These are phyloP conservation scores for Penicillium sp. DNA, from an alignment of 2,329 filamentous ascomycete genomes.

Conservation along the genomic window DNA sequence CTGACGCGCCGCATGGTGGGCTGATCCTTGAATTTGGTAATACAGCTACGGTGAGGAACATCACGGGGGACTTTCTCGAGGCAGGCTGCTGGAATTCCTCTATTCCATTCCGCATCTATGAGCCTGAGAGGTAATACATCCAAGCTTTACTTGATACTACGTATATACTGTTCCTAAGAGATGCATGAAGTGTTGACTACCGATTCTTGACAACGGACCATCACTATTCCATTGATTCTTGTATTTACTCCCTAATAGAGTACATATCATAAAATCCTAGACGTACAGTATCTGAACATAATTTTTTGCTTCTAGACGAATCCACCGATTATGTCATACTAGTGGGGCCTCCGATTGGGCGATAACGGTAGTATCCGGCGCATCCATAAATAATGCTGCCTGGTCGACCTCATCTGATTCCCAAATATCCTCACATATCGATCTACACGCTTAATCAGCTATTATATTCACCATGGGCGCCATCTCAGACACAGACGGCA, in stretches of 20 bases:
- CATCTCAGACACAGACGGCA: conserved; percentile 12
- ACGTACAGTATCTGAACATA: too few relatives aligned
- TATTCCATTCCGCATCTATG: not conserved
- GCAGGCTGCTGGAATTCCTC: not conserved
- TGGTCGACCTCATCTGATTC: not conserved
- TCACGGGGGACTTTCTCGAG: not conserved
- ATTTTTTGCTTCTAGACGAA: too few relatives aligned
- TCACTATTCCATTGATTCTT: too few relatives aligned
- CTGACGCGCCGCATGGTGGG: not conserved
- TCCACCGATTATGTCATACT: not conserved
- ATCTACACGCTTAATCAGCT: not conserved
- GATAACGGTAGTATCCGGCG: not conserved
- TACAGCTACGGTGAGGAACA: not conserved
- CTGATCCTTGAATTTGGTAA: not conserved
- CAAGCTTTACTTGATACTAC: too few relatives aligned
- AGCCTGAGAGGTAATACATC: not conserved
- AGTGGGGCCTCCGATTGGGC: conserved; percentile 5
- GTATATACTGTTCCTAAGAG: too few relatives aligned
- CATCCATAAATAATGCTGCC: not conserved
- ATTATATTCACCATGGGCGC: conserved; percentile 12
- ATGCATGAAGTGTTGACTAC: too few relatives aligned
- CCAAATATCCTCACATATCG: conserved; percentile 6
- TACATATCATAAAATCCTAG: too few relatives aligned
- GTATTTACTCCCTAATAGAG: too few relatives aligned
- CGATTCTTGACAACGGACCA: too few relatives aligned